Evolutionary conservation across 805 yeast genomes (phyloP), one percentile per base, ranked within the genome.

Genomic region (Blastobotrys robertii): DNA sequence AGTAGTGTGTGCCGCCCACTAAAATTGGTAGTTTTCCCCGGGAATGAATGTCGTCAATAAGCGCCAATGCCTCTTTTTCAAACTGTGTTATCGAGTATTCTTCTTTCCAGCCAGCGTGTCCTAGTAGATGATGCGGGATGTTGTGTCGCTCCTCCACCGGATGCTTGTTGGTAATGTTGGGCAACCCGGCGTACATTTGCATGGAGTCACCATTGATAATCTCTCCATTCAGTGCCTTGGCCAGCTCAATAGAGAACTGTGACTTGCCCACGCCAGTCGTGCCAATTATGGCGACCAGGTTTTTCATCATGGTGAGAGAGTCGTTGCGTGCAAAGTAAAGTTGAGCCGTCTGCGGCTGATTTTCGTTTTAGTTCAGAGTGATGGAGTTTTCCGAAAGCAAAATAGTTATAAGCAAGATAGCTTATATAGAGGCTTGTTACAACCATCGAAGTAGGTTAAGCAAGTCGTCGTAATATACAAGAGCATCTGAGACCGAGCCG

Each of bases 261-360:
- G 97, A 88, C 57, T 90, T 90, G 0, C 98, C 98, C 9, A 87
- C 97, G 0, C 97, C 98, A 0, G 98, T 90, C 30, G 95, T 88
- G 0, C 98, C 98, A 3, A 84, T 82, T 12, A 84, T 74, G 11
- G 85, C 77, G 22, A 83, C 70, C 4, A 84, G 60, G 43, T 67
- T 69, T 44, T 54, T 57, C 12, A 44, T 4, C 55, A 39, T 37
- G 12, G 40, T 6, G n/a, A n/a, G n/a, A n/a, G n/a, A n/a, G n/a
- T n/a, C n/a, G n/a, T n/a, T n/a, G n/a, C n/a, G n/a, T n/a, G n/a
- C n/a, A n/a, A n/a, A n/a, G n/a, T n/a, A 8, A 30, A 30, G 33
- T 4, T 30, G 33, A 11, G 10, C 8, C 31, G 31, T 29, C 31
- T 29, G 11, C 11, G 31, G 11, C 31, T 29, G 8, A 11, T 11